Conservation (phyloP, 129 eudicot genomes). For the Ambrosia trifida region DNA sequence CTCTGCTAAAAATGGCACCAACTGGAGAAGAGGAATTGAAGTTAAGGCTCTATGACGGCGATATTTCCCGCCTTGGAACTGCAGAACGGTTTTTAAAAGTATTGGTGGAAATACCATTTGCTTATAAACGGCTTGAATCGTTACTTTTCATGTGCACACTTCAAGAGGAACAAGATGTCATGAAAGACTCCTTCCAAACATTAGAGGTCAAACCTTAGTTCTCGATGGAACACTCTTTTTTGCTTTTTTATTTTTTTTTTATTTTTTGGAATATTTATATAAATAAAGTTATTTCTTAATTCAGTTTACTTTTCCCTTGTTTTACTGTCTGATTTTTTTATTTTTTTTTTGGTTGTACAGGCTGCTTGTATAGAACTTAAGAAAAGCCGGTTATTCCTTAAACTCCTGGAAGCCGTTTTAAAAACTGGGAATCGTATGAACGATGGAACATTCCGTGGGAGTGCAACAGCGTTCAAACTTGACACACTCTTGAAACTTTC, state of each 20-base stretch:
- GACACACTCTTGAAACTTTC: slow-evolving; percentile 87
- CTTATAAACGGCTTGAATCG: slow-evolving; percentile 75
- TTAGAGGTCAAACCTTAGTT: slow-evolving; percentile 56
- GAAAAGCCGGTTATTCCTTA: slow-evolving; percentile 76
- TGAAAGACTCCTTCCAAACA: slow-evolving; percentile 70
- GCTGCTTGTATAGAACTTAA: slow-evolving; percentile 81
- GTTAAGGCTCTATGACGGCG: slow-evolving; percentile 70
- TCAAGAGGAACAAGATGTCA: slow-evolving; percentile 59
- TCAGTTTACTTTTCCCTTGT: too few relatives aligned
- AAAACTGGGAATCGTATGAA: slow-evolving; percentile 99
- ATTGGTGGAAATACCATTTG: slow-evolving; percentile 88
- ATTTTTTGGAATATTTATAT: slow-evolving; percentile 1
- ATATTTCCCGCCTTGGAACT: slow-evolving; percentile 73
- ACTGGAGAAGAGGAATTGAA: slow-evolving; percentile 86
- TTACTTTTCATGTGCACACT: slow-evolving; percentile 84
- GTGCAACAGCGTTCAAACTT: slow-evolving; percentile 97
- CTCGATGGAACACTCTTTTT: not conserved
- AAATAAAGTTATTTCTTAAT: not conserved
- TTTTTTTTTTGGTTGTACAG: slow-evolving; percentile 41
- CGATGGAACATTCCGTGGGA: slow-evolving; percentile 92
- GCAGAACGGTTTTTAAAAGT: slow-evolving; percentile 90
- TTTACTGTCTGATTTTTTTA: too few relatives aligned
- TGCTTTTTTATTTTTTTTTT: not conserved
- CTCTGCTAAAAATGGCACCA: slow-evolving; percentile 88
- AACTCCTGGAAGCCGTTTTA: slow-evolving; percentile 94